A percentile compares a stretch with the other conserved stretches of the same genome.
Evolutionary conservation across 352 stramenopile species (phyloP).

Genomic region (Blastocystis sp.): DNA sequence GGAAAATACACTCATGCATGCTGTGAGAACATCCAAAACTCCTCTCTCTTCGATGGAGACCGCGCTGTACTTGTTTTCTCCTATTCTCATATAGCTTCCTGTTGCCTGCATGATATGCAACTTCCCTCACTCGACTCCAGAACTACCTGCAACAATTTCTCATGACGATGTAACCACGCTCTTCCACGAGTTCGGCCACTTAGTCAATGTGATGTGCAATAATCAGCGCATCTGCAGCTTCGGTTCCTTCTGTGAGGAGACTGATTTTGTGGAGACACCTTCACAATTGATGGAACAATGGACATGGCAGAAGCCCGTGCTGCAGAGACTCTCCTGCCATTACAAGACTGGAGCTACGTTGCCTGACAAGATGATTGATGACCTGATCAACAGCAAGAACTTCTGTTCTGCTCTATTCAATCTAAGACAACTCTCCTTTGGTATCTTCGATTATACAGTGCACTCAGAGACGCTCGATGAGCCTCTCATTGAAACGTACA

Average conservation of each 20-base stretch:
- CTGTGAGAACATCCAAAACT: slow-evolving; percentile 79
- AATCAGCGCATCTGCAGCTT: slow-evolving; percentile 74
- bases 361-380: slow-evolving; percentile 73
- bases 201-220: slow-evolving; percentile 80
- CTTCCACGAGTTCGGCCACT: slow-evolving; percentile 81
- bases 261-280: slow-evolving; percentile 80
- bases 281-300: slow-evolving; percentile 80
- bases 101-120: slow-evolving; percentile 81
- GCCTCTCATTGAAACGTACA: background rate
- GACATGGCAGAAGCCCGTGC: slow-evolving; percentile 76
- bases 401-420: slow-evolving; percentile 74
- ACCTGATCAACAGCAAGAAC: slow-evolving; percentile 78
- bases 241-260: slow-evolving; percentile 70
- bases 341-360: slow-evolving; percentile 75
- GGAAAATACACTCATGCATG: slow-evolving; percentile 79
- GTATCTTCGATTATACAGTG: slow-evolving; percentile 74
- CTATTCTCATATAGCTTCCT: slow-evolving; percentile 62
- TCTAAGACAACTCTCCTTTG: slow-evolving; percentile 78
- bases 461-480: slow-evolving; percentile 64
- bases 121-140: slow-evolving; percentile 73
- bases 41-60: slow-evolving; percentile 70
- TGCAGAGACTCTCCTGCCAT: slow-evolving; percentile 77
- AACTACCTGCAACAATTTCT: slow-evolving; percentile 71
- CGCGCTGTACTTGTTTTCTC: slow-evolving; percentile 64
- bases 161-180: slow-evolving; percentile 79